Evolutionary conservation across 495 filamentous ascomycete genomes (phyloP).

Genomic region (Delitschia confertaspora): DNA sequence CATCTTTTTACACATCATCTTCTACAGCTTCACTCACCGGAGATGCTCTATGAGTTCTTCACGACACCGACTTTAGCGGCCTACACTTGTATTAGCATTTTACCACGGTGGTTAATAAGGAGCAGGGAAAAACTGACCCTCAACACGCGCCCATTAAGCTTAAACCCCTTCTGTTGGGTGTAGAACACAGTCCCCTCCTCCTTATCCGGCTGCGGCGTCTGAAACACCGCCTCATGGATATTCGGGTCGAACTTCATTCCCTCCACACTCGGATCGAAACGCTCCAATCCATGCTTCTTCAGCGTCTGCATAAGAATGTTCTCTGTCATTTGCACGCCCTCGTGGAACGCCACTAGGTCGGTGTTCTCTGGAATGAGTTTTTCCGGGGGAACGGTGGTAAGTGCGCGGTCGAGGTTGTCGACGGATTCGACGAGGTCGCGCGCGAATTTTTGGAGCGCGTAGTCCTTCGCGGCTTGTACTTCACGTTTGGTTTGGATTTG

Average conservation of each 20-base stretch:
- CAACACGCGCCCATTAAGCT: conserved; percentile 78
- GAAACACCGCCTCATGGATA: conserved; percentile 90
- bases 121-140: conserved; percentile 46
- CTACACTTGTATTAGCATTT: conserved; percentile 30
- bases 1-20: too few relatives aligned
- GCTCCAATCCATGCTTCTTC: conserved; percentile 85
- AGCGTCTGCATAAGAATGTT: conserved; percentile 77
- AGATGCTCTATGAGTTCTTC: conserved; percentile 53
- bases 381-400: conserved; percentile 65
- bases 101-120: neutral
- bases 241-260: conserved; percentile 83
- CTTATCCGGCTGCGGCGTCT: conserved; percentile 71
- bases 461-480: conserved; percentile 71
- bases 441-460: conserved; percentile 90
- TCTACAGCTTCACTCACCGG: too few relatives aligned
- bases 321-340: conserved; percentile 91
- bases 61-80: conserved; percentile 95
- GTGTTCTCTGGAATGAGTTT: conserved; percentile 51
- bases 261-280: conserved; percentile 64
- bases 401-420: conserved; percentile 93
- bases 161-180: conserved; percentile 91
- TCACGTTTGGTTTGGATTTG: conserved; percentile 92
- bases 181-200: conserved; percentile 86
- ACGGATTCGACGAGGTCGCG: conserved; percentile 87
- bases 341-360: conserved; percentile 71